Evolutionary conservation across 768 basidiomycete species (phyloP), one percentile per base, ranked within the genome.

Genomic region (Postia placenta): DNA sequence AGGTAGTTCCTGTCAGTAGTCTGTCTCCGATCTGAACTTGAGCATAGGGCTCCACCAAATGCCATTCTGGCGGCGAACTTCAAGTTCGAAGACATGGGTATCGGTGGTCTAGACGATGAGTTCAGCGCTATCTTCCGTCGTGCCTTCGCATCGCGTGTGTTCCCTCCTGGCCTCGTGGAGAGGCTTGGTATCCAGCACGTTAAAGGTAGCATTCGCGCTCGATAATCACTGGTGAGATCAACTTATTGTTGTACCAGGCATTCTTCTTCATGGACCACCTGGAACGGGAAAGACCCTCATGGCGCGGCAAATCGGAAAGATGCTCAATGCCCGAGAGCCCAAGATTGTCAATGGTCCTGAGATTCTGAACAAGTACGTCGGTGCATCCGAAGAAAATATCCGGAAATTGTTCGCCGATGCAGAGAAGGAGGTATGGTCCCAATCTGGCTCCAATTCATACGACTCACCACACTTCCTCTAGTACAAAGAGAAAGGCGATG

Each of bases 51-150:
- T 0, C 84, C 92, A 4, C 82, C 93, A 5, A 98, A 97, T 63
- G 92, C 96, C 0, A 95, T 99, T 57, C 78, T 99, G 9, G 85
- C 92, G 0, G 92, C 96, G 1, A 97, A 97, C 68, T 99, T 99
- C 80, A 98, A 96, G 67, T 99, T 99, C 54, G 90, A 95, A 61
- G 96, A 99, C 65, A 98, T 99, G 95, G 96, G 96, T 15, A 98
- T 99, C 60, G 96, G 96, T 61, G 96, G 96, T 60, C 74, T 99
- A 27, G 96, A 99, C 65, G 74, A 81, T 6, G 96, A 99, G 64
- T 99, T 99, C 63, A 81, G 81, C 48, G 85, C 92, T 37, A 99
- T 99, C 61, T 99, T 99, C 75, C 89, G 96, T 64, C 87, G 96
- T 60, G 96, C 96, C 0, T 99, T 99, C 63, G 94, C 96, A 0